phyloP scores from a whole-genome alignment of 768 basidiomycete species.

The Boletus pseudopeckii region DNA sequence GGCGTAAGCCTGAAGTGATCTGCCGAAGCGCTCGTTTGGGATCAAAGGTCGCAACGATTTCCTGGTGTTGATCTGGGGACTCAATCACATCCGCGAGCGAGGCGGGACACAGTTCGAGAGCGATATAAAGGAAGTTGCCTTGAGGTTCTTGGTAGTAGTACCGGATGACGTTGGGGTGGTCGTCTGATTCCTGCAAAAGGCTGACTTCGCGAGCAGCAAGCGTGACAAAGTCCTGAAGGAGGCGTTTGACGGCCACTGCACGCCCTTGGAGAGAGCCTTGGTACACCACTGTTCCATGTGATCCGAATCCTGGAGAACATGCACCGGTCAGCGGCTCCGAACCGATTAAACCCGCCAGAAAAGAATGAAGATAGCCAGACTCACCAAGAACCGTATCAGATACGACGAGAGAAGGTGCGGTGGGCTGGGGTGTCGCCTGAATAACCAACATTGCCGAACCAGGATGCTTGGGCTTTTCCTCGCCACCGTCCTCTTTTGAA shows the following conservation, averaged over 20 bases:
- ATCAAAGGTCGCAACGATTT: conserved; percentile 75
- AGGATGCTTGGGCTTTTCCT: conserved; percentile 13
- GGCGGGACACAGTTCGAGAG: conserved; percentile 90
- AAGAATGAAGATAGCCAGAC: conserved; percentile 18
- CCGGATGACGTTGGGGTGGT: conserved; percentile 97
- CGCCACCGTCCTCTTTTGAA: conserved; percentile 39
- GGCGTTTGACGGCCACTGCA: conserved; percentile 96
- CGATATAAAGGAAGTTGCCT: conserved; percentile 94
- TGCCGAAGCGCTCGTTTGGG: conserved; percentile 86
- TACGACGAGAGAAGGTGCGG: conserved; percentile 56
- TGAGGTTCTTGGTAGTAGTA: conserved; percentile 97
- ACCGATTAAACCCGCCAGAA: neutral
- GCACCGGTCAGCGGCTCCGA: conserved; percentile 4
- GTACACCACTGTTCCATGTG: conserved; percentile 95
- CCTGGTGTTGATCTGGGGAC: conserved; percentile 70
- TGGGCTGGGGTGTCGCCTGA: conserved; percentile 18
- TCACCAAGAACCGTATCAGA: conserved; percentile 74
- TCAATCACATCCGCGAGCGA: conserved; percentile 88
- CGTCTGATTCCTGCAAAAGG: conserved; percentile 94
- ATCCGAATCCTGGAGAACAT: conserved; percentile 73
- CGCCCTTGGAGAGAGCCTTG: conserved; percentile 94
- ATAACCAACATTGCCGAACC: conserved; percentile 22
- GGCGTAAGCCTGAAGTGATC: conserved; percentile 82
- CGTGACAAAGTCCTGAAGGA: conserved; percentile 93
- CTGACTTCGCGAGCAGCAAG: conserved; percentile 91